Evolutionary conservation across 352 stramenopile genomes (phyloP).

Genomic region (Pythium pyrilobum): DNA sequence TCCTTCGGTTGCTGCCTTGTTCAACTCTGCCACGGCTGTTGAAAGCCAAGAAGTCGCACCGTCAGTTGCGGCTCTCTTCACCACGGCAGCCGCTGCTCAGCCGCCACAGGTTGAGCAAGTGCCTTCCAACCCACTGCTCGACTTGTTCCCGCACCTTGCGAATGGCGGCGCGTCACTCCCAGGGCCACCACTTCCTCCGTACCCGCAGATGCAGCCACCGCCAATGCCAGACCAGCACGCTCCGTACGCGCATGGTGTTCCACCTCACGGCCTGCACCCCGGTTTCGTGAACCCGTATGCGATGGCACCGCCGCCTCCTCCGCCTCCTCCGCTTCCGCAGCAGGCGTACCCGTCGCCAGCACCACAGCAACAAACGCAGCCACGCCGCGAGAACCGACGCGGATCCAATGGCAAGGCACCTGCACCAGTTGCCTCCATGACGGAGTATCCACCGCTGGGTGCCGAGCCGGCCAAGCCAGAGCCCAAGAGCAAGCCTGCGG

Average conservation of each 20-base stretch:
- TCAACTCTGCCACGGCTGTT: conserved; percentile 26
- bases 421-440: conserved; percentile 8
- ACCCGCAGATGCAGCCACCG: neutral
- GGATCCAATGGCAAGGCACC: conserved; percentile 1
- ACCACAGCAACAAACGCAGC: neutral
- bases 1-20: conserved; percentile 39
- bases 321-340: conserved; percentile 18
- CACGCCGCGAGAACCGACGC: conserved; percentile 7
- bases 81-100: conserved; percentile 14
- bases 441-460: conserved; percentile 18
- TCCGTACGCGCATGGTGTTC: conserved; percentile 2
- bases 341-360: conserved; percentile 9
- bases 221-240: conserved; percentile 6
- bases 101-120: conserved; percentile 8
- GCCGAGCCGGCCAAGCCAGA: conserved; percentile 8
- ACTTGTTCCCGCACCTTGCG: conserved; percentile 57
- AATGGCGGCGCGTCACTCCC: neutral
- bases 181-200: conserved; percentile 9
- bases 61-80: conserved; percentile 45
- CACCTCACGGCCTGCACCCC: conserved; percentile 15
- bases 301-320: neutral
- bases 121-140: conserved; percentile 5
- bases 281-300: conserved; percentile 23
- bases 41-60: conserved; percentile 24
- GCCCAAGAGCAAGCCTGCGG: neutral